Evolutionary conservation across 139 green algal species (phyloP), one percentile per base, ranked within the genome.

Genomic region (Chlorella sorokiniana): DNA sequence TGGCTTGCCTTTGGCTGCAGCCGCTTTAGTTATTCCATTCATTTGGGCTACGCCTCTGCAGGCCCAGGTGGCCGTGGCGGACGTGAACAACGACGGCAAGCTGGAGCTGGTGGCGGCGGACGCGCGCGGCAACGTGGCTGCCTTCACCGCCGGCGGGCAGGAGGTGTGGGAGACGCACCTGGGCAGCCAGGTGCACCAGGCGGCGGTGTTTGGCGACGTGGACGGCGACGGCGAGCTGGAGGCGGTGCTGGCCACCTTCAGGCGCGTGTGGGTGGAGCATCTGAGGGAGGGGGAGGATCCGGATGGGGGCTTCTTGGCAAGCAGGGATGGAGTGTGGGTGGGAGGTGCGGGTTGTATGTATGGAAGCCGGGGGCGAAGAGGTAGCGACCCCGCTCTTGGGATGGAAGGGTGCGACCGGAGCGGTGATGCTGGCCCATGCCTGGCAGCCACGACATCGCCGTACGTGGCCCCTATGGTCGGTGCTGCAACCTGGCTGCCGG

Each of bases 141-240:
- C 89, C 25, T 97, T 99, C 52, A 82, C 83, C 33, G 23, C 52
- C 38, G 75, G 84, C 35, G 95, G 90, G 51, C 90, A 92, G 65
- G 93, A 98, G 89, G 41, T 99, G 64, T 99, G 97, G 97, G 95
- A 98, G 86, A 86, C 89, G 3, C 93, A 99, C 88, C 64, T 98
- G 33, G 81, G 76, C n/a, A 90, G 76, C 63, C 79, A 90, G 31
- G 78, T 95, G 31, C 59, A 64, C 69, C 44, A 79, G 73, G 56
- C 51, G 27, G 20, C 73, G 0, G 73, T 79, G 52, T 79, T 79
- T 79, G 94, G 88, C 0, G 95, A 98, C 82, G 83, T 98, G 25
- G 89, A 98, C 37, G 93, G 89, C 4, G 94, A 98, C 81, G 95
- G 95, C 2, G 69, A 89, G 45, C 83, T 97, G 40, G 95, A 98